These are phyloP conservation scores for Asterophora parasitica DNA, from an alignment of 768 basidiomycete species.

Conservation along the genomic window DNA sequence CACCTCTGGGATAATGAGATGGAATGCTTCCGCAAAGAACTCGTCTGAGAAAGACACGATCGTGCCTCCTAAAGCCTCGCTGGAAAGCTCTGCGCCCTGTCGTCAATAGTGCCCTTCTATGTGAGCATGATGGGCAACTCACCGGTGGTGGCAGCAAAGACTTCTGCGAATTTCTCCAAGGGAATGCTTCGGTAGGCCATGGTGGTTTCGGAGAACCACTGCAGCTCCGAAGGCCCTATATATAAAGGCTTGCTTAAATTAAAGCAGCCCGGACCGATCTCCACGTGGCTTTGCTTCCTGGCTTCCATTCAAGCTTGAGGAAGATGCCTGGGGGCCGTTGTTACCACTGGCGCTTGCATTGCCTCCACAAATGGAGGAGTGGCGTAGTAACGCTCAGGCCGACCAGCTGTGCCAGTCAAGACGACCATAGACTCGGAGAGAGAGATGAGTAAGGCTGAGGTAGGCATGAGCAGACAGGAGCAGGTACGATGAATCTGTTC, in stretches of 20 bases:
- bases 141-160: slow-evolving; percentile 53
- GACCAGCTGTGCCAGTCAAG: too few species aligned
- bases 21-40: slow-evolving; percentile 86
- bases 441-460: too few species aligned
- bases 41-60: slow-evolving; percentile 85
- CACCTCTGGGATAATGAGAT: slow-evolving; percentile 82
- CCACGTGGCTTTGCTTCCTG: too few species aligned
- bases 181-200: slow-evolving; percentile 44
- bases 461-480: too few species aligned
- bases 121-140: neutral
- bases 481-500: too few species aligned
- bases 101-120: neutral
- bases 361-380: too few species aligned
- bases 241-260: neutral
- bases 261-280: neutral
- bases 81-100: slow-evolving; percentile 70
- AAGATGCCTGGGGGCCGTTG: too few species aligned
- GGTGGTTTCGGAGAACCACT: neutral
- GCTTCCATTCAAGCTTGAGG: too few species aligned
- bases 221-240: too few species aligned
- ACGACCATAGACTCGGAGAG: too few species aligned
- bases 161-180: slow-evolving; percentile 40
- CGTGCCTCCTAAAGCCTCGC: slow-evolving; percentile 73
- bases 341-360: too few species aligned
- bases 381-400: too few species aligned